phyloP scores from a whole-genome alignment of 352 stramenopile genomes.

The Phytophthora megakarya region DNA sequence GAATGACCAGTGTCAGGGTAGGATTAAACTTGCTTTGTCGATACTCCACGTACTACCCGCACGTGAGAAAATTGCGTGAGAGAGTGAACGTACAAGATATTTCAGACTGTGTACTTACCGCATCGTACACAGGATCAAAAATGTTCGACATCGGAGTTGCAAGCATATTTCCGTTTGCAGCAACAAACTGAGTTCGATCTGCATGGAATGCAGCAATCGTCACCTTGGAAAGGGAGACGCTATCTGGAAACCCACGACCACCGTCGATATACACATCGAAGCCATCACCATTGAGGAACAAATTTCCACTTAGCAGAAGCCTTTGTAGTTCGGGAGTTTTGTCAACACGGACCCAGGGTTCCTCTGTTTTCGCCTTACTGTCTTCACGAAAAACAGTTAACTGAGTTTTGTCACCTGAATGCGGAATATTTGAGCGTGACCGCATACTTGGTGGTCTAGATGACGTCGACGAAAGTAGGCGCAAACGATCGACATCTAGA shows the following conservation, averaged over 20 bases:
- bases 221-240: constrained; percentile 69
- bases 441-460: constrained; percentile 39
- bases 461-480: constrained; percentile 33
- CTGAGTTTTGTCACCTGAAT: constrained; percentile 25
- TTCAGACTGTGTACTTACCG: constrained; percentile 41
- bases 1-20: constrained; percentile 82
- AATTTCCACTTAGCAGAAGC: constrained; percentile 21
- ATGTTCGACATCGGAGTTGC: constrained; percentile 29
- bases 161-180: constrained; percentile 37
- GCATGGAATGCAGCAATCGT: constrained; percentile 63
- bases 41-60: constrained; percentile 68
- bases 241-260: constrained; percentile 75
- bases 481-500: constrained; percentile 43
- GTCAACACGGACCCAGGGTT: constrained; percentile 50
- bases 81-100: not conserved
- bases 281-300: constrained; percentile 68
- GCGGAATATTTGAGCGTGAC: constrained; percentile 27
- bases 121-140: constrained; percentile 54
- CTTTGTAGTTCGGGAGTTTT: constrained; percentile 35
- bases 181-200: constrained; percentile 47
- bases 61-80: not conserved
- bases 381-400: constrained; percentile 34
- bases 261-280: constrained; percentile 86
- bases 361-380: constrained; percentile 21
- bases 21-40: constrained; percentile 78